phyloP scores from a whole-genome alignment of 2,329 filamentous ascomycete species.

The Neoarthrinium moseri region DNA sequence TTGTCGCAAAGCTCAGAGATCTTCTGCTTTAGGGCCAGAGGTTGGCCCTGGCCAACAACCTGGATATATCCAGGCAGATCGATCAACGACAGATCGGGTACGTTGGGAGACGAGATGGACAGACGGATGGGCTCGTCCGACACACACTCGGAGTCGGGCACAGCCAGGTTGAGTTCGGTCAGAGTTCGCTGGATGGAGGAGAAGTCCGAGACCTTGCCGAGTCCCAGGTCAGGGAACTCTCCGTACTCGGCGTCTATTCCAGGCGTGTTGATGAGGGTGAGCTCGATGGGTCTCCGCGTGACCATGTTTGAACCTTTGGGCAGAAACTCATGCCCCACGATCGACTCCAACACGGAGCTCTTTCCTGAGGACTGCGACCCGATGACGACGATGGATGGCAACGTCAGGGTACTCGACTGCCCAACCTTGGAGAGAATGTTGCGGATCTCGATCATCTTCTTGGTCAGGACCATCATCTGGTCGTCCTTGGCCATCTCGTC shows the following conservation, averaged over 20 bases:
- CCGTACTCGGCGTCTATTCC: conserved; percentile 86
- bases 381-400: conserved; percentile 98
- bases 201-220: conserved; percentile 91
- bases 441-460: conserved; percentile 99
- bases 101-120: conserved; percentile 90
- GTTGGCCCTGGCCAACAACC: conserved; percentile 87
- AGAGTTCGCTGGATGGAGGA: conserved; percentile 87
- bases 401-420: conserved; percentile 81
- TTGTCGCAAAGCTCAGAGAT: conserved; percentile 96
- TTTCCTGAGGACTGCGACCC: conserved; percentile 98
- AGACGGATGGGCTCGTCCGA: conserved; percentile 96
- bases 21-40: conserved; percentile 87
- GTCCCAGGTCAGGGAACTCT: conserved; percentile 88
- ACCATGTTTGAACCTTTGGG: conserved; percentile 99
- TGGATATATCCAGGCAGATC: conserved; percentile 98
- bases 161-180: conserved; percentile 91
- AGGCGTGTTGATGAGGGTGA: conserved; percentile 94
- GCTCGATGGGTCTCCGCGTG: conserved; percentile 89
- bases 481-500: conserved; percentile 80
- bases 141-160: conserved; percentile 87
- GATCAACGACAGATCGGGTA: conserved; percentile 92
- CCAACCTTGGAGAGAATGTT: conserved; percentile 88
- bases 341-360: conserved; percentile 93
- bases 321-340: conserved; percentile 95
- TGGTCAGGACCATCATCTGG: conserved; percentile 98